Percentiles rank a stretch among this genome's conserved stretches.
Conservation (phyloP, 2,329 filamentous ascomycete species). For the Diplodia corticola region DNA sequence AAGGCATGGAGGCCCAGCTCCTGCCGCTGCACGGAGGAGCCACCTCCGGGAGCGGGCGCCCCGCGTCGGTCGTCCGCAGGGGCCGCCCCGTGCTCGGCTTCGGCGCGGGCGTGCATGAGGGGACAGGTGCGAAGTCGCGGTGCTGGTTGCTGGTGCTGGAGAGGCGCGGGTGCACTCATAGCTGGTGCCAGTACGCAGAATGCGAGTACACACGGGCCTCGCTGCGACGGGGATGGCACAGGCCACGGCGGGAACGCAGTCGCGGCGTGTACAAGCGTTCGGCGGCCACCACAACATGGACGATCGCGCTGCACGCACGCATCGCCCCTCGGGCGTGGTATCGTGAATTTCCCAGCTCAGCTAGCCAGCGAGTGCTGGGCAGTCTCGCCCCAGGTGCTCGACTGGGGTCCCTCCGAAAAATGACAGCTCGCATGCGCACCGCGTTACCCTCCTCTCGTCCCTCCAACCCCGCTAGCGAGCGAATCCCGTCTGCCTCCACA, state of each 20-base stretch:
- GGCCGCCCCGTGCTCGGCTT: slow-evolving; percentile 14
- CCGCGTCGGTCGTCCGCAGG: slow-evolving; percentile 13
- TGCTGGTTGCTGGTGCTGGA: slow-evolving; percentile 1
- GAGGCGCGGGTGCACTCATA: background rate
- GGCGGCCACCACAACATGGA: background rate
- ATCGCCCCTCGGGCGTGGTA: background rate
- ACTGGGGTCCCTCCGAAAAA: background rate
- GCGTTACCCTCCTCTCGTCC: background rate
- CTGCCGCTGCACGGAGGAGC: slow-evolving; percentile 5
- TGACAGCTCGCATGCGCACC: slow-evolving; percentile 17
- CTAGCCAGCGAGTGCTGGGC: slow-evolving; percentile 2
- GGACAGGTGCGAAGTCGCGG: background rate
- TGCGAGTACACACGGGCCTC: background rate
- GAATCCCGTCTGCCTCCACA: slow-evolving; percentile 18
- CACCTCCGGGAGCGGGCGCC: slow-evolving; percentile 7
- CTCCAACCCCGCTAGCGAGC: slow-evolving; percentile 10
- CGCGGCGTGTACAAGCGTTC: background rate
- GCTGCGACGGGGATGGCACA: background rate
- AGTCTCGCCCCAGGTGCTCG: slow-evolving; percentile 1
- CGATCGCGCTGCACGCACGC: background rate
- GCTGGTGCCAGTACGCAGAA: background rate
- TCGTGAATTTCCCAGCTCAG: slow-evolving; percentile 21
- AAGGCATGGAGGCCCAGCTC: slow-evolving; percentile 25
- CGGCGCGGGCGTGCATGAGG: slow-evolving; percentile 13
- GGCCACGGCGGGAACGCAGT: background rate